A percentile compares a stretch with the other conserved stretches of the same genome.
phyloP scores from a whole-genome alignment of 225 moss, liverwort and hornwort species.

The Lunularia cruciata region DNA sequence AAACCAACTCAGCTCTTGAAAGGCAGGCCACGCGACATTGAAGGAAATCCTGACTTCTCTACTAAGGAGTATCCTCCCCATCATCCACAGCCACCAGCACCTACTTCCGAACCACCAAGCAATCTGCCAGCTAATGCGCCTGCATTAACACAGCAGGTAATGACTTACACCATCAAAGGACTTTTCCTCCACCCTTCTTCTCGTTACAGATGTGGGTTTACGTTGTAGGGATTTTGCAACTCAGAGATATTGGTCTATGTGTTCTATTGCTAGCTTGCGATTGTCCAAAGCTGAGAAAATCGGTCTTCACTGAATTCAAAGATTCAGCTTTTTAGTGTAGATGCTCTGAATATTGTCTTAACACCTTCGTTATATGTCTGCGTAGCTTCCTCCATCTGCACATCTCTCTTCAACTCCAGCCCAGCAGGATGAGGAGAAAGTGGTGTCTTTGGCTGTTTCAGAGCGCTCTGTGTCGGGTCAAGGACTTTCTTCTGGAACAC shows the following conservation, averaged over 20 bases:
- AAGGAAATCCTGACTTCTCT: slow-evolving; percentile 96
- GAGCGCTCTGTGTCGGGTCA: slow-evolving; percentile 57
- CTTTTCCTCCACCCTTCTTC: too few relatives aligned
- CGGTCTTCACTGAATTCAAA: not conserved
- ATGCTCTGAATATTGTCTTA: not conserved
- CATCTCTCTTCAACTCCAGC: slow-evolving; percentile 29
- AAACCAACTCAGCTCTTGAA: slow-evolving; percentile 86
- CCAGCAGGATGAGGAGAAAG: slow-evolving; percentile 58
- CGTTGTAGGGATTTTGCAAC: not conserved
- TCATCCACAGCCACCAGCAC: slow-evolving; percentile 51
- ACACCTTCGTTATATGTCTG: not conserved
- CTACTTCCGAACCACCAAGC: slow-evolving; percentile 36
- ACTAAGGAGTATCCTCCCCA: slow-evolving; percentile 68
- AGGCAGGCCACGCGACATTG: slow-evolving; percentile 72
- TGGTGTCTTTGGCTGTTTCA: slow-evolving; percentile 43
- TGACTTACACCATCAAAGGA: not conserved
- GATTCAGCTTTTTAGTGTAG: not conserved
- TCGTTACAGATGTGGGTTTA: not conserved
- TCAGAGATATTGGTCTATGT: not conserved
- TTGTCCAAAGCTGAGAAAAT: not conserved
- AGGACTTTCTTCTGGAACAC: slow-evolving; percentile 45
- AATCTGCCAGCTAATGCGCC: slow-evolving; percentile 46
- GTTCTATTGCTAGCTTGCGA: too few relatives aligned
- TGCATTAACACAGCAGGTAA: slow-evolving; percentile 41
- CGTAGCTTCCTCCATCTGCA: slow-evolving; percentile 40